These are phyloP conservation scores for Hawksworthiomyces lignivorus DNA, from an alignment of 2,329 filamentous ascomycete species.

Conservation along the genomic window DNA sequence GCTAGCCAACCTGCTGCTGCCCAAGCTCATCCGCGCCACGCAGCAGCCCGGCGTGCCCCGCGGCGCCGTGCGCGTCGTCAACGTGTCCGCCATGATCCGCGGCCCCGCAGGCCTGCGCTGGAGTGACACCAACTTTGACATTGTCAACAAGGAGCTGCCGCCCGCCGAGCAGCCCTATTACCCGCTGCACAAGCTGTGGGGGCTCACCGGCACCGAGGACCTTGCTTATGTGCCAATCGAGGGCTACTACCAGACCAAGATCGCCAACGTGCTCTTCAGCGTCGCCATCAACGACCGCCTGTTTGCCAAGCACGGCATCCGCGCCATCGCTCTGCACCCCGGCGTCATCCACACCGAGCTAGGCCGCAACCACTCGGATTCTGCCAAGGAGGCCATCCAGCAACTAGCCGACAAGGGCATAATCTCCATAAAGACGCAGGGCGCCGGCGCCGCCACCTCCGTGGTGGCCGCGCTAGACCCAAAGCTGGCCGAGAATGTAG, in stretches of 20 bases:
- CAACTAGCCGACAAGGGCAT: neutral
- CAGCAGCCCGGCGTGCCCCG: conserved; percentile 6
- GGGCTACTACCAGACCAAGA: conserved; percentile 44
- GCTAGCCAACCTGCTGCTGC: conserved; percentile 38
- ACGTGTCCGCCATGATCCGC: conserved; percentile 20
- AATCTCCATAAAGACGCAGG: conserved; percentile 14
- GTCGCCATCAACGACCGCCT: conserved; percentile 29
- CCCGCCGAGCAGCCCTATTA: conserved; percentile 20
- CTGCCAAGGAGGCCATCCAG: neutral
- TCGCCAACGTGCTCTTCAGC: conserved; percentile 41
- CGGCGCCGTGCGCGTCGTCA: conserved; percentile 30
- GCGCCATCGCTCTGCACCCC: conserved; percentile 7
- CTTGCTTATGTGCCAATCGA: conserved; percentile 26
- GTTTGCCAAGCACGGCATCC: conserved; percentile 32
- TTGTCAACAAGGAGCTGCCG: conserved; percentile 26
- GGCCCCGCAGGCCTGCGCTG: conserved; percentile 26
- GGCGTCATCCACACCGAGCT: conserved; percentile 10
- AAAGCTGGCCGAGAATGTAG: conserved; percentile 30
- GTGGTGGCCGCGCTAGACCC: conserved; percentile 30
- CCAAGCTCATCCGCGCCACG: conserved; percentile 30
- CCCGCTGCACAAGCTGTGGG: conserved; percentile 16
- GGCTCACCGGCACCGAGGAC: conserved; percentile 26
- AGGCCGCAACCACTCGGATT: neutral
- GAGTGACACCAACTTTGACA: conserved; percentile 32
- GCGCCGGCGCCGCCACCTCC: conserved; percentile 32